phyloP scores from a whole-genome alignment of 2,329 filamentous ascomycete species.

The Aspergillaceae sp. region DNA sequence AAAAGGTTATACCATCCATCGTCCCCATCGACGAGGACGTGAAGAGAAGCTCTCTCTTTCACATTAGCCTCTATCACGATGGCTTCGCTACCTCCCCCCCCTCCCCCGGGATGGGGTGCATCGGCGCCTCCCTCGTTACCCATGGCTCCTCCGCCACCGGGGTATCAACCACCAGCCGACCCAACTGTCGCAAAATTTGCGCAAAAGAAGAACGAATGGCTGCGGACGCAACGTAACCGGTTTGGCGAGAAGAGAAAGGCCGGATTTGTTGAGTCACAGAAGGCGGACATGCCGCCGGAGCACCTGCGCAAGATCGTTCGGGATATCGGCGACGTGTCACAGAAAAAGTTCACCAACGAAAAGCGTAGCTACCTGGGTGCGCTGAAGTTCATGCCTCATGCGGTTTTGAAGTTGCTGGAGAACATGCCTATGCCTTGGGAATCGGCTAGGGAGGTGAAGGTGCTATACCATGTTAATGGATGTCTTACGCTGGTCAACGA shows the following conservation, averaged over 20 bases:
- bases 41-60: constrained; percentile 14
- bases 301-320: constrained; percentile 97
- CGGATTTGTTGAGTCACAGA: constrained; percentile 95
- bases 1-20: no score
- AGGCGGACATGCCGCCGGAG: constrained; percentile 97
- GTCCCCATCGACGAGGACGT: constrained; percentile 20
- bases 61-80: constrained; percentile 34
- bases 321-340: constrained; percentile 97
- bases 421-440: constrained; percentile 99
- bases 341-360: constrained; percentile 98
- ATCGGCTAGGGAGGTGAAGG: constrained; percentile 89
- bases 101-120: constrained; percentile 58
- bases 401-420: constrained; percentile 90
- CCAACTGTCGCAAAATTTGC: constrained; percentile 88
- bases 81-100: constrained; percentile 55
- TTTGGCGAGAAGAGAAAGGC: constrained; percentile 96
- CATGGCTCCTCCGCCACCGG: constrained; percentile 69
- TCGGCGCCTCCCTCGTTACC: constrained; percentile 45
- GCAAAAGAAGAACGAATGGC: constrained; percentile 99
- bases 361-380: constrained; percentile 97
- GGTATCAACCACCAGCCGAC: constrained; percentile 71
- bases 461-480: constrained; percentile 95
- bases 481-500: constrained; percentile 96
- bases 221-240: constrained; percentile 78
- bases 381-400: constrained; percentile 98